Base-by-base conservation (phyloP, 140 eudicot genomes). In the Erigeron philadelphicus region DNA sequence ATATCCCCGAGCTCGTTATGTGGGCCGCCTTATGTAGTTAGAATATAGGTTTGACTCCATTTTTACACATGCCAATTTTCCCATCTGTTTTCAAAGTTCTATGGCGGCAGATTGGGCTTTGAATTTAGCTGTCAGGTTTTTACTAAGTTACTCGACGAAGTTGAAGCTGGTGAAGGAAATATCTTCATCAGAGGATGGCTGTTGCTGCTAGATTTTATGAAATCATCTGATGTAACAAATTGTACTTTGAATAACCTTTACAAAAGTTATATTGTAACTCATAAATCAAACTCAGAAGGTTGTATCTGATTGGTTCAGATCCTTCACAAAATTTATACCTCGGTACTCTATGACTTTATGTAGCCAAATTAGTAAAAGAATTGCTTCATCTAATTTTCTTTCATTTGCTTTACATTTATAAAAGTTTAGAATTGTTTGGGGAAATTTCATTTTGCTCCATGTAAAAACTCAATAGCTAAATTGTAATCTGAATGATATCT, bases 1-100 rank as follows among this genome's bases (percentile, higher is more conserved):
- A 77, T 88, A 92, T 72, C 88, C 93, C 7, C 86, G 88, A 69
- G 92, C 98, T 65, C 84, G 73, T 50, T 88, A 92, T 59, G 96
- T 88, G 56, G 98, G 96, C 3, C 70, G 95, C 75, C 95, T 92
- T 53, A 92, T 92, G 98, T 88, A 81, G 69, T 11, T 59, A 31
- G 43, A 57, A 11, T 21, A 0, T 18, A 18, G 42, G 42, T 65
- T 41, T 12, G 11, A 61, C 40, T 16, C 17, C 35, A 19, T 49
- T 19, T 15, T 56, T 50, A 23, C 54, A 46, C 47, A 31, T 41
- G 43, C 49, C 47, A 13, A 13, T 21, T 21, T 59, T 45, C 5
- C 11, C 45, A 9, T 21, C 35, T 4, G 16, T 23, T 8, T 69
- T 57, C 19, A 2, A 17, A 40, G 65, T 55, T 69, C 9, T 44